Evolutionary conservation across 306 rosid species (phyloP).

Genomic region (Rosa persica): DNA sequence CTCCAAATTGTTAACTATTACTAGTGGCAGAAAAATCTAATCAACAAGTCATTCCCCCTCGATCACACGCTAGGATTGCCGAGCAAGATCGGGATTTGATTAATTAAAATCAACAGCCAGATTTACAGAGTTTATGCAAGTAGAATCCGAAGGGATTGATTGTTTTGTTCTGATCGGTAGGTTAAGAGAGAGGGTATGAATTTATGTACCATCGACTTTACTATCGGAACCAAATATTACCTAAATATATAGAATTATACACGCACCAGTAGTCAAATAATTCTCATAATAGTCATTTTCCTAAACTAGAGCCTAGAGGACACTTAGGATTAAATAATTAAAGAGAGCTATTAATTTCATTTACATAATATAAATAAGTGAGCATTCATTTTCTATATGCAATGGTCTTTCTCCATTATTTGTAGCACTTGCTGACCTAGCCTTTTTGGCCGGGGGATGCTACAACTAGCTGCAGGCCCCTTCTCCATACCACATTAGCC

Average conservation of each 20-base stretch:
- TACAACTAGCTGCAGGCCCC: neutral
- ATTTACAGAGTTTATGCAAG: neutral
- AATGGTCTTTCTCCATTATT: neutral
- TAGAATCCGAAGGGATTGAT: neutral
- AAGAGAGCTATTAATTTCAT: neutral
- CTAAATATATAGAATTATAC: neutral
- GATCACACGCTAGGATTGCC: neutral
- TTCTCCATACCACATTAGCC: neutral
- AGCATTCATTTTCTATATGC: neutral
- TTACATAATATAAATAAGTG: neutral
- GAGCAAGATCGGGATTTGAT: neutral
- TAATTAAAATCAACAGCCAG: neutral
- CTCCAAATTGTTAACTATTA: neutral
- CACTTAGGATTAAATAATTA: neutral
- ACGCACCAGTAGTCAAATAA: neutral
- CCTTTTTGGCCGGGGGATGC: neutral
- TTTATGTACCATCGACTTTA: neutral
- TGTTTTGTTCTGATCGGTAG: no score
- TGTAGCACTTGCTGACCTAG: slow-evolving; percentile 9
- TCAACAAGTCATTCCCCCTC: neutral
- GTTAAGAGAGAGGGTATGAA: neutral
- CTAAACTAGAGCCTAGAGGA: neutral
- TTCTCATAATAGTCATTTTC: neutral
- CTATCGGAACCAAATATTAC: neutral
- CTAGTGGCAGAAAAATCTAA: slow-evolving; percentile 4